These are phyloP conservation scores for Strigomonas culicis DNA, from an alignment of 208 protist species.

Conservation along the genomic window DNA sequence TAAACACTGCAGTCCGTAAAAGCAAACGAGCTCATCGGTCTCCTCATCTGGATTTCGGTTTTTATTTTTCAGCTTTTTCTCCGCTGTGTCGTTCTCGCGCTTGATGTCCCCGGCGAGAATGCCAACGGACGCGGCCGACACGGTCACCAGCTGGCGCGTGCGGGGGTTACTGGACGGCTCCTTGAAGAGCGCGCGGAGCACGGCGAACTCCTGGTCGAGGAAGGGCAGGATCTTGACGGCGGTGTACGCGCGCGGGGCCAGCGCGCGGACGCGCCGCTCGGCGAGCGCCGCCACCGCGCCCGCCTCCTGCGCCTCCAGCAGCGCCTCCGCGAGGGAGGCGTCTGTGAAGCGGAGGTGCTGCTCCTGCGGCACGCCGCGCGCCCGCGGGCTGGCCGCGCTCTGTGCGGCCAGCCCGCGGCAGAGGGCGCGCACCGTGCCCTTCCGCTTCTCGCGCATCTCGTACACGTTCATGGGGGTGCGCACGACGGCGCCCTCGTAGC, in stretches of 20 bases:
- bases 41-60: background rate
- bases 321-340: background rate
- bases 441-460: conserved; percentile 65
- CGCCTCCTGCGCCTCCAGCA: conserved; percentile 11
- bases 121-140: conserved; percentile 28
- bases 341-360: background rate
- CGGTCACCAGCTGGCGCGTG: conserved; percentile 46
- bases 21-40: conserved; percentile 28
- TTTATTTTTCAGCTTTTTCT: background rate
- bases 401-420: conserved; percentile 5
- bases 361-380: background rate
- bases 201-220: conserved; percentile 68
- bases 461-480: conserved; percentile 76
- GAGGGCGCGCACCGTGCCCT: conserved; percentile 41
- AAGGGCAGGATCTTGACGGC: conserved; percentile 78
- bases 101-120: conserved; percentile 24
- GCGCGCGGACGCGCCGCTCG: conserved; percentile 20
- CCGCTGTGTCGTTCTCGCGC: conserved; percentile 12
- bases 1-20: conserved; percentile 83
- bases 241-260: conserved; percentile 47
- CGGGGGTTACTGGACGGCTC: conserved; percentile 61
- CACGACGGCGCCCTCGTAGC: conserved; percentile 84
- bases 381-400: background rate
- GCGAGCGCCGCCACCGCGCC: conserved; percentile 23
- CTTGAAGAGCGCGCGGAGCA: conserved; percentile 78